Base-by-base conservation (phyloP, 768 basidiomycete genomes). In the Boletus rubroflammeus region DNA sequence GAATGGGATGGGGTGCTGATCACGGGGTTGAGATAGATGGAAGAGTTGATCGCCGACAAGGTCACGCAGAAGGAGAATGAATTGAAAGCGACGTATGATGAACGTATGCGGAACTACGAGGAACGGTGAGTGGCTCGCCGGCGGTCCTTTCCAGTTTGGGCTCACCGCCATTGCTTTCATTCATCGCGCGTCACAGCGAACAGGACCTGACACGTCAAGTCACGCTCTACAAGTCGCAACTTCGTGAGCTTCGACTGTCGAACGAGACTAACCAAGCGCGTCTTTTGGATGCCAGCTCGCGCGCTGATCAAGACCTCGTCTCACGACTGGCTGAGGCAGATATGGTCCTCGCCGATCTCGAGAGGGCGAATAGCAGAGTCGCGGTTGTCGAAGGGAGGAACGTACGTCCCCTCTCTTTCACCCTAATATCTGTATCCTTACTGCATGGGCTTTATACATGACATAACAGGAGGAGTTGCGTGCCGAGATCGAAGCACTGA, bases 61-160 rank as follows among this genome's bases (percentile, higher is more conserved):
- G 88, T 98, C 32, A 75, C 77, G 3, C 89, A 91, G 70, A 98
- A 98, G 73, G 93, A 98, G 75, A 96, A 95, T 53, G 97, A 98
- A 73, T 77, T 98, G 19, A 91, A 96, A 60, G 97, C 96, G 15
- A 94, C 91, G 6, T 98, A 97, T 60, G 97, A 99, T 63, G 97
- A 99, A 73, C 87, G 87, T 61, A 78, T 99, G 67, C 79, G 92
- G 47, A 99, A 98, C 70, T 98, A 96, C 62, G 94, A 95, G 70
- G 96, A 96, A 65, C 82, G 96, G 93, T 93, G 61, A 28, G 83
- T 70, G 9, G 6, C 8, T 6, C 5, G 13, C 35, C 8, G 17
- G 23, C 1, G 8, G 28, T 9, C 0, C 2, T 21, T 26, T 42
- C 6, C 28, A 25, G 14, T 36, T 29, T 46, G 39, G 7, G 15